Base-by-base conservation (phyloP, 1,284 basidiomycete genomes). In the Salmacisia buchloeana region DNA sequence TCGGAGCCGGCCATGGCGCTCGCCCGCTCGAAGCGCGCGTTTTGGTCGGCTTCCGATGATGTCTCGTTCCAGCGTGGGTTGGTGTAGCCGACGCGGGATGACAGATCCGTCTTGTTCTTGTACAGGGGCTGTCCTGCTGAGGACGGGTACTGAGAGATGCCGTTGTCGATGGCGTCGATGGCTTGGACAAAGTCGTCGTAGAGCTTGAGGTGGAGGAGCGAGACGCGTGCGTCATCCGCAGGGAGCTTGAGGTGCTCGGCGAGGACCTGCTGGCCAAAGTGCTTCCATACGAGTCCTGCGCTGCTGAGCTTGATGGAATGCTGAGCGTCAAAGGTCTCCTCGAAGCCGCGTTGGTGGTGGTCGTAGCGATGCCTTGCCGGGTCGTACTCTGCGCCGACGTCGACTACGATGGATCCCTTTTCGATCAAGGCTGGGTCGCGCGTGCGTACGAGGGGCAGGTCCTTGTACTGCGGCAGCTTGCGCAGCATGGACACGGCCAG, bases 321-420 rank as follows among this genome's bases (percentile, higher is more conserved):
- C 7, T 89, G 90, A 70, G 87, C 83, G 4, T 92, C 94, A 80
- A 98, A 97, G 18, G 90, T 86, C 79, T 94, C 91, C 12, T 84
- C 84, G 81, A 98, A 98, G 0, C 90, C 93, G 57, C 94, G 87
- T 81, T 98, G 96, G 78, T 98, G 94, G 79, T 98, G 94, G 81
- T 98, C 94, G 81, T 92, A 98, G 38, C 90, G 85, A 66, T 89
- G 85, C 64, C 83, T 86, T 59, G 82, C 83, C 72, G 88, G 86
- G 65, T 94, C 91, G 80, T 98, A 98, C 21, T 90, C 85, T 9
- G 91, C 94, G 18, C 96, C 94, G 62, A 98, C 94, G 79, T 98
- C 94, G 38, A 98, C 92, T n/a, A 98, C 92, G 77, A 98, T 93
- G 75, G 93, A 88, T 75, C 92, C 93, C 3, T 86, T 84, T 68